Conservation (phyloP, 2,329 filamentous ascomycete species). For the Xylaria sp. region DNA sequence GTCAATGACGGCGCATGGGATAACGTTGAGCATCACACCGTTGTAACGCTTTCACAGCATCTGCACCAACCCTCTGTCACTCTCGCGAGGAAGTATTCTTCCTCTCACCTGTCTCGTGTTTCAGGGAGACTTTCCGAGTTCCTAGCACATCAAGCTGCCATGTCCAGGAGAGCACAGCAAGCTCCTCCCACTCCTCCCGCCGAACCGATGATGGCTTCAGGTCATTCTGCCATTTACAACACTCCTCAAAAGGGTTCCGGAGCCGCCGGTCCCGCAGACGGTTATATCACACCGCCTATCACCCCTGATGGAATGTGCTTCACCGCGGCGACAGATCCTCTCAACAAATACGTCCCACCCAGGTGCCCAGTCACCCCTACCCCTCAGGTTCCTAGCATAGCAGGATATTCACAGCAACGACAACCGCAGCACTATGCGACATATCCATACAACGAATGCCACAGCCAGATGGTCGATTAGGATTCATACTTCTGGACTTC, state of each 20-base stretch:
- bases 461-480: conserved; percentile 46
- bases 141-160: conserved; percentile 67
- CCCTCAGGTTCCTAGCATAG: conserved; percentile 57
- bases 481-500: conserved; percentile 34
- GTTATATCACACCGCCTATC: conserved; percentile 86
- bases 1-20: conserved; percentile 81
- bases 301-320: conserved; percentile 77
- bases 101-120: conserved; percentile 62
- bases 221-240: conserved; percentile 72
- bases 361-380: conserved; percentile 72
- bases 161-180: conserved; percentile 57
- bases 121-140: conserved; percentile 67
- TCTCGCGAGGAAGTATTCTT: conserved; percentile 69
- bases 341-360: conserved; percentile 61
- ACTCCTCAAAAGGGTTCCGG: conserved; percentile 82
- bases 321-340: conserved; percentile 54
- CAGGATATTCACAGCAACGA: conserved; percentile 52
- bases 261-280: conserved; percentile 70
- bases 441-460: conserved; percentile 57
- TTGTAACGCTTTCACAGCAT: conserved; percentile 68
- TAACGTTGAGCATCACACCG: conserved; percentile 73
- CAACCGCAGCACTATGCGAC: conserved; percentile 58
- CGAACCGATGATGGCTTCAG: conserved; percentile 60
- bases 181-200: conserved; percentile 69
- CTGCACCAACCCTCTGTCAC: conserved; percentile 68